Conservation (phyloP, 495 filamentous ascomycete species). For the Penicillium manginii region DNA sequence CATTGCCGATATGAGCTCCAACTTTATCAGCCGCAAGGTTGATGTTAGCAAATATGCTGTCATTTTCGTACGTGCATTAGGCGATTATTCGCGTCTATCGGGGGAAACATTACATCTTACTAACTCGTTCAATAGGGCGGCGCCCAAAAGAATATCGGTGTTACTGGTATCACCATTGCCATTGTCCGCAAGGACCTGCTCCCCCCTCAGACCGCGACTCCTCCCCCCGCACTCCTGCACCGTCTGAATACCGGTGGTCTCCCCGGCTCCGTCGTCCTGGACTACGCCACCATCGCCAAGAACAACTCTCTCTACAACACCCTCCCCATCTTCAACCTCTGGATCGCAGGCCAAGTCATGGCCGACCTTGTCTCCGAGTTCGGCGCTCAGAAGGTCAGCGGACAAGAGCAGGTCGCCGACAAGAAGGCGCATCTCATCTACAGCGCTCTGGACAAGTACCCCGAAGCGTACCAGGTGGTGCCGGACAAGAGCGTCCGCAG, state of each 20-base stretch:
- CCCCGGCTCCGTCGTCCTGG: slow-evolving; percentile 74
- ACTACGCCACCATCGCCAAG: slow-evolving; percentile 80
- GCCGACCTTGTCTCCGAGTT: slow-evolving; percentile 62
- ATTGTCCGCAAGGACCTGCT: slow-evolving; percentile 80
- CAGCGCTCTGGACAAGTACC: slow-evolving; percentile 69
- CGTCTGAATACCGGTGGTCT: slow-evolving; percentile 64
- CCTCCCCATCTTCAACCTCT: slow-evolving; percentile 91
- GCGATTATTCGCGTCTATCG: not conserved
- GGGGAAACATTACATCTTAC: not conserved
- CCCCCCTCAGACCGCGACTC: slow-evolving; percentile 59
- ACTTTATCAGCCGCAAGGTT: slow-evolving; percentile 60
- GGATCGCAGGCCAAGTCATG: slow-evolving; percentile 85
- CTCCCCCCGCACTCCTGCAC: slow-evolving; percentile 66
- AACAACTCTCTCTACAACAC: slow-evolving; percentile 95
- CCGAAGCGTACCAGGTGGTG: slow-evolving; percentile 71
- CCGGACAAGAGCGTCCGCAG: slow-evolving; percentile 73
- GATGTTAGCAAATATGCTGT: slow-evolving; percentile 71
- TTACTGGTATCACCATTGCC: slow-evolving; percentile 81
- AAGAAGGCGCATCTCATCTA: slow-evolving; percentile 79
- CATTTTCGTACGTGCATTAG: slow-evolving; percentile 34
- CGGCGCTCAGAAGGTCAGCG: slow-evolving; percentile 61
- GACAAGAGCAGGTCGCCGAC: slow-evolving; percentile 67
- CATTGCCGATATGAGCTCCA: slow-evolving; percentile 86
- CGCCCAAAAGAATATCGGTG: slow-evolving; percentile 90
- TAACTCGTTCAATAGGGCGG: slow-evolving; percentile 49